Base-by-base conservation (phyloP, 1,284 basidiomycete genomes). In the Cutaneotrichosporon sp. region DNA sequence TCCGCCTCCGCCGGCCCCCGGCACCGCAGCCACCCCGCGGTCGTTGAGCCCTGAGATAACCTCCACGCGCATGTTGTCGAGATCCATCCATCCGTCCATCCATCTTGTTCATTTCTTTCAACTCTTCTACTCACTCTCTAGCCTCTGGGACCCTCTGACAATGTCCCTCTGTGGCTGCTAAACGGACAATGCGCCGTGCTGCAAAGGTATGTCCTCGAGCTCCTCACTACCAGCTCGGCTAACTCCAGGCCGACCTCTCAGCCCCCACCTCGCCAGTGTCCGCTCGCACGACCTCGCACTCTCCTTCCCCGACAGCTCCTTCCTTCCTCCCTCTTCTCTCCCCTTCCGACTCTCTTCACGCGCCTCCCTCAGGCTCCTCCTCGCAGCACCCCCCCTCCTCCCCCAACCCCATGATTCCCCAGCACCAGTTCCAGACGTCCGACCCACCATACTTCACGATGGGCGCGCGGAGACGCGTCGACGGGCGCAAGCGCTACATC, bases 401-500 rank as follows among this genome's bases (percentile, higher is more conserved):
- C 3, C 33, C 34, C 33, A 22, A n/a, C n/a, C n/a, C 20, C 34
- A 53, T 53, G 51, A 38, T 53, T 13, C 51, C 51, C 14, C 16
- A 20, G 22, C 34, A 53, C 34, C 38, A 53, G 34, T 38, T 53
- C 34, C 20, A 53, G 34, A 14, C 51, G 20, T 27, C 47, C 18
- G 47, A 50, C 27, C 47, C 47, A 50, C 27, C 25, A 25, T 31
- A 31, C 27, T 11, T 33, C 3, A 25, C 34, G 51, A 25, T 36
- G 33, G 51, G 51, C 31, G 29, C 24, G 13, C 33, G n/a, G 18
- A 20, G 14, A n/a, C n/a, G n/a, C n/a, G n/a, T n/a, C 24, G 22
- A 50, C 14, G 25, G 47, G 25, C 47, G 33, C 34, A 59, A 54
- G 27, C 27, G 13, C 43, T 60, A 64, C 51, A 61, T 77, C 31